Evolutionary conservation across 2,329 filamentous ascomycete genomes (phyloP), one percentile per base, ranked within the genome.

Genomic region (Emergomyces orientalis): DNA sequence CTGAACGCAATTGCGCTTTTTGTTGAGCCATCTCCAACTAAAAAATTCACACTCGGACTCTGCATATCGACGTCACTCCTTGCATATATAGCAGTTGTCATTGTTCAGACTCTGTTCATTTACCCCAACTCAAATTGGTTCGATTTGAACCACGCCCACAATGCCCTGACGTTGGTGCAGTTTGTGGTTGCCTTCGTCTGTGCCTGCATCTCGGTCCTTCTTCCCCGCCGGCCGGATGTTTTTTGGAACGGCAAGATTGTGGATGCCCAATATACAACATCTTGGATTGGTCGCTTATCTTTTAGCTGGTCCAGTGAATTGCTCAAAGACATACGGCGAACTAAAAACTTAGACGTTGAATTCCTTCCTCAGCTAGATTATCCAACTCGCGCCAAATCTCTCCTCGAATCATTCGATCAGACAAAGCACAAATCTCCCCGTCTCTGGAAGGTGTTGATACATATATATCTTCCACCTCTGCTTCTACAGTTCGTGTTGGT

Each of bases 151-250:
- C 49, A 54, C 45, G 7, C 43, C 30, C n/a, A 27, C 14, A 55
- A 60, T 37, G 37, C 57, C 41, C 62, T 66, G 41, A 25, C 61
- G 13, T 30, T 62, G 4, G 62, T 67, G n/a, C 68, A 72, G 51
- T 62, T 71, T 30, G 56, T 65, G n/a, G 64, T 67, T 61, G 70
- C 68, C 7, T 65, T 84, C n/a, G 69, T 74, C n/a, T 73, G 84
- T 22, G 73, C 76, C 17, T 66, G 82, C 54, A 74, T 78, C 19
- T 81, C 81, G 66, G 65, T 87, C 14, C 79, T 81, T 0, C 76
- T 91, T 17, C 87, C 87, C 3, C 82, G 89, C 52, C 81, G 89
- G 13, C 89, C 89, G 3, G 79, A 86, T 61, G 85, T 91, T 22
- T 89, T 80, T 69, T 77, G 81, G 68, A 72, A 86, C 47, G 85